Base-by-base conservation (phyloP, 768 basidiomycete genomes). In the Mrakia blollopis region DNA sequence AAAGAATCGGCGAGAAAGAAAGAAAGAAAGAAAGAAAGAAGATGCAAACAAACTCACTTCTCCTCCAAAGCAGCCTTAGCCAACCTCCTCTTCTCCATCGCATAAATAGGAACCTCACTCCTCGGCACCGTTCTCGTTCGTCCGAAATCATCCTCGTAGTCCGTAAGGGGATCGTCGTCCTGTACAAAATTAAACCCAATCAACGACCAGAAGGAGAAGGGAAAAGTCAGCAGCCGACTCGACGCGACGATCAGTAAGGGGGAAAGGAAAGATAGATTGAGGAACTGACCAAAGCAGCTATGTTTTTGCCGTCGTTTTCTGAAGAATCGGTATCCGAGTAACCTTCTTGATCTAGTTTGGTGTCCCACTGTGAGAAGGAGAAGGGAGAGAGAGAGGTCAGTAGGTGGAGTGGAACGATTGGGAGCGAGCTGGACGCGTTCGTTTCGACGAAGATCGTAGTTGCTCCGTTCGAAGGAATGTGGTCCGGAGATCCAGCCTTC, bases 131-230 rank as follows among this genome's bases (percentile, higher is more conserved):
- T 91, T 77, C 92, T 86, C 54, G 88, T 80, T n/a, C 93, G 89
- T 50, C 92, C 92, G 81, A 92, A 92, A 81, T 94, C 93, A 79
- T 94, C 93, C 81, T 91, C 89, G 77, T 93, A 93, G 82, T 94
- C 93, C 8, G 93, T 86, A 41, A 93, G 84, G 16, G 92, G 91
- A 80, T 94, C 92, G 75, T 89, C 86, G 89, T 92, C n/a, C n/a
- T n/a, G n/a, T n/a, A n/a, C n/a, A n/a, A n/a, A n/a, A n/a, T n/a
- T n/a, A n/a, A n/a, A 75, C 1, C 72, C 0, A 14, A 50, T 18
- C 18, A 2, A 37, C 3, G 7, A 39, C 18, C 25, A 1, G 61
- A 32, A 30, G 35, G 39, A 47, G n/a, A 25, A 8, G 9, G n/a
- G 7, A 28, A 18, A 30, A 11, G 21, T 54, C 39, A 44, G 57